Percentiles rank a stretch among this genome's conserved stretches.
Evolutionary conservation across 345 rosid species (phyloP).

Genomic region (Kandelia obovata): DNA sequence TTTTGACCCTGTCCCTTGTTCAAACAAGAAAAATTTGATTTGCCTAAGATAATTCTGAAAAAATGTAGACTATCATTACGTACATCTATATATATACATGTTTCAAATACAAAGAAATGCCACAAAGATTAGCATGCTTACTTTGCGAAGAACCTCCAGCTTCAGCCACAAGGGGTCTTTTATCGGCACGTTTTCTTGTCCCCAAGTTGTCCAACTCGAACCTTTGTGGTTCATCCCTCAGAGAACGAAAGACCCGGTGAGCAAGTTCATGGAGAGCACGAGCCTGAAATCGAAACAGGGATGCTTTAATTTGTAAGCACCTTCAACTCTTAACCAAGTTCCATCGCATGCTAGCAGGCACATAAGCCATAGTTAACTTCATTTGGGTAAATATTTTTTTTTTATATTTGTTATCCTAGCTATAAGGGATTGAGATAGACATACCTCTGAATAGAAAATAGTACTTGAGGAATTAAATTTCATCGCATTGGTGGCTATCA

Average conservation of each 20-base stretch:
- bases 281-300: slow-evolving; percentile 16
- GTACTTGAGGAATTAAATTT: slow-evolving; percentile 20
- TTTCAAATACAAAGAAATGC: background rate
- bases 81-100: background rate
- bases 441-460: slow-evolving; percentile 21
- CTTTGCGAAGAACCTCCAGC: slow-evolving; percentile 5
- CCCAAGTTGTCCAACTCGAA: slow-evolving; percentile 8
- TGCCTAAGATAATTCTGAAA: background rate
- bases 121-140: slow-evolving; percentile 6
- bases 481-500: slow-evolving; percentile 31
- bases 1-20: slow-evolving; percentile 16
- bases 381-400: too few species aligned
- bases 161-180: slow-evolving; percentile 7
- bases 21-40: background rate
- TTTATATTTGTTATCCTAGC: background rate
- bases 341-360: background rate
- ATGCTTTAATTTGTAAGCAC: background rate
- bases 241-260: slow-evolving; percentile 3
- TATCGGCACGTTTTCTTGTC: slow-evolving; percentile 11
- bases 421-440: background rate
- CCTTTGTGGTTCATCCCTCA: slow-evolving; percentile 22
- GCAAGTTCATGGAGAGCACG: slow-evolving; percentile 16
- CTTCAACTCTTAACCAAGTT: too few species aligned
- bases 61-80: background rate
- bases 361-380: background rate